Percentiles rank a stretch among this genome's conserved stretches.
These are phyloP conservation scores for Malbranchea zuffiana DNA, from an alignment of 2,329 filamentous ascomycete species.

Conservation along the genomic window DNA sequence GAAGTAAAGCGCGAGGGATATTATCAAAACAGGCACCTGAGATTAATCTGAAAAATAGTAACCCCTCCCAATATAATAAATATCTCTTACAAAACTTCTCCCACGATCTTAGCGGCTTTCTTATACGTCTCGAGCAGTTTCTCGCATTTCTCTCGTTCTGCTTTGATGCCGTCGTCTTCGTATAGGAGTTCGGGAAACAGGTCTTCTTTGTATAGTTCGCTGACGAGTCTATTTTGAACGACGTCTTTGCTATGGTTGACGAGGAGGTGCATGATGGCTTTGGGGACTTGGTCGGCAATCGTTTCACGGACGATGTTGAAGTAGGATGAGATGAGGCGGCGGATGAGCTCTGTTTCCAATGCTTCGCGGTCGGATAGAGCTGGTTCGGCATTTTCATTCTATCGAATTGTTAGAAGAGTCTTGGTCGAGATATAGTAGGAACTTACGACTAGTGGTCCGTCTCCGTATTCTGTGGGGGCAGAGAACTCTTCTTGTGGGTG, in stretches of 20 bases:
- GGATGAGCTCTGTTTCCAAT: slow-evolving; percentile 94
- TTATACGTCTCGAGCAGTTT: slow-evolving; percentile 89
- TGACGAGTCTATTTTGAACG: slow-evolving; percentile 92
- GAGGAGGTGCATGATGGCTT: slow-evolving; percentile 95
- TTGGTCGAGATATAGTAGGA: slow-evolving; percentile 9
- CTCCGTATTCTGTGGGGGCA: slow-evolving; percentile 29
- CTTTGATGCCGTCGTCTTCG: slow-evolving; percentile 95
- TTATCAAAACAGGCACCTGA: background rate
- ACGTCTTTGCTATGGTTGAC: slow-evolving; percentile 98
- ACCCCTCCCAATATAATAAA: slow-evolving; percentile 7
- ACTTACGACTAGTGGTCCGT: slow-evolving; percentile 39
- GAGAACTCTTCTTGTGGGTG: slow-evolving; percentile 33
- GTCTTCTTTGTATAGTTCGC: slow-evolving; percentile 84
- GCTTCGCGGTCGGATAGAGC: slow-evolving; percentile 90
- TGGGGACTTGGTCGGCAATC: slow-evolving; percentile 97
- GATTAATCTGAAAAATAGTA: too few species aligned
- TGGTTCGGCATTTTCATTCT: slow-evolving; percentile 53
- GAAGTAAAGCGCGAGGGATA: background rate
- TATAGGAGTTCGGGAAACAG: slow-evolving; percentile 89
- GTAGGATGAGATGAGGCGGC: slow-evolving; percentile 91
- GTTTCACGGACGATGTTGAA: slow-evolving; percentile 98
- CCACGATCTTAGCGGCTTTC: slow-evolving; percentile 95
- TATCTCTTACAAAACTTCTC: slow-evolving; percentile 65
- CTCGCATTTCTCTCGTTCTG: slow-evolving; percentile 97
- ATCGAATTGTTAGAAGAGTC: slow-evolving; percentile 13